A percentile compares a stretch with the other conserved stretches of the same genome.
These are phyloP conservation scores for Lachnellula occidentalis DNA, from an alignment of 2,329 filamentous ascomycete species.

Conservation along the genomic window DNA sequence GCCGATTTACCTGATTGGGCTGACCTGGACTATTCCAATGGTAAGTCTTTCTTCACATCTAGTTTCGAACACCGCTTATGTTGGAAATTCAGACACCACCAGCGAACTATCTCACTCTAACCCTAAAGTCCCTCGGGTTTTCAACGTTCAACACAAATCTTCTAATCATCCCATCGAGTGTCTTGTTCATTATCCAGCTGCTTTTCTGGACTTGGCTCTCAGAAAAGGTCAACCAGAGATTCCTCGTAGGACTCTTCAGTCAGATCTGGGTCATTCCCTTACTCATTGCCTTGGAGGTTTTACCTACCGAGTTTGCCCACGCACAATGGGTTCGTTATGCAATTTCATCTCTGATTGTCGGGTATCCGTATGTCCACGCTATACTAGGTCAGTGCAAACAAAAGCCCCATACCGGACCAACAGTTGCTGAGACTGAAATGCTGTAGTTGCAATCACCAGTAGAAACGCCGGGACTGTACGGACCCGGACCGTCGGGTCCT, in stretches of 20 bases:
- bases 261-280: slow-evolving; percentile 37
- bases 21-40: slow-evolving; percentile 40
- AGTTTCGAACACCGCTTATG: background rate
- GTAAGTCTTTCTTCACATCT: background rate
- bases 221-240: slow-evolving; percentile 34
- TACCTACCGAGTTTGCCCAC: slow-evolving; percentile 13
- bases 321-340: slow-evolving; percentile 25
- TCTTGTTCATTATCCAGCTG: slow-evolving; percentile 37
- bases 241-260: slow-evolving; percentile 30
- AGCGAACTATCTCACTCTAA: slow-evolving; percentile 47
- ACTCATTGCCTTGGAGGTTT: slow-evolving; percentile 28
- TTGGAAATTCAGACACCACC: slow-evolving; percentile 34
- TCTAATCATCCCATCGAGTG: slow-evolving; percentile 38
- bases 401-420: too few species aligned
- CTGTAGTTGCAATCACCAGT: slow-evolving; percentile 37
- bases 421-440: background rate
- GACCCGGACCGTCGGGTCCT: slow-evolving; percentile 40
- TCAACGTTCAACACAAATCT: slow-evolving; percentile 38
- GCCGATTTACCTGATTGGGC: slow-evolving; percentile 40
- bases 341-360: slow-evolving; percentile 26
- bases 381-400: slow-evolving; percentile 32
- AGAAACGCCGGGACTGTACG: slow-evolving; percentile 40
- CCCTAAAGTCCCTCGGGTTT: slow-evolving; percentile 31
- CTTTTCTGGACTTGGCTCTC: slow-evolving; percentile 42
- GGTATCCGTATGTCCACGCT: slow-evolving; percentile 21